phyloP scores from a whole-genome alignment of 2,329 filamentous ascomycete genomes.

The Lachnellula cervina region DNA sequence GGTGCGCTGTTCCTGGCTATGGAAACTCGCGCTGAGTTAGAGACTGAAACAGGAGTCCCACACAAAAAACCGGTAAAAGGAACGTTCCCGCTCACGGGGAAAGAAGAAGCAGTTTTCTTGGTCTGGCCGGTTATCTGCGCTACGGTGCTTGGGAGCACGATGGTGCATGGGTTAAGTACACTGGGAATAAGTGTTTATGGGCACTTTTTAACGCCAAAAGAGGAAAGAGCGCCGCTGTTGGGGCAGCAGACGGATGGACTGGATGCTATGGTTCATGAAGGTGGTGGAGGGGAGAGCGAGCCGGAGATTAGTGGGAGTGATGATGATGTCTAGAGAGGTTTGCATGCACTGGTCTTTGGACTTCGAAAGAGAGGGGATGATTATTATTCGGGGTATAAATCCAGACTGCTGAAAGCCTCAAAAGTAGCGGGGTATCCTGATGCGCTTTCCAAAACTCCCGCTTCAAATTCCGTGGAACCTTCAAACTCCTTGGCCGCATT shows the following conservation, averaged over 20 bases:
- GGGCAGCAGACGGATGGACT: constrained; percentile 46
- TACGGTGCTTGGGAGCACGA: constrained; percentile 47
- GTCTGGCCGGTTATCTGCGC: constrained; percentile 53
- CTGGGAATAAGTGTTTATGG: constrained; percentile 44
- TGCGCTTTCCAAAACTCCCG: background rate
- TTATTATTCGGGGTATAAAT: background rate
- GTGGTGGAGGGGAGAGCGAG: constrained; percentile 25
- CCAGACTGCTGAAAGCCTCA: background rate
- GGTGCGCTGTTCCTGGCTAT: constrained; percentile 53
- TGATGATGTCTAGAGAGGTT: background rate
- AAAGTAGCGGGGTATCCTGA: background rate
- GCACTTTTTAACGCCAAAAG: constrained; percentile 42
- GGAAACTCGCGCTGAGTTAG: constrained; percentile 48
- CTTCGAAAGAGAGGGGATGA: background rate
- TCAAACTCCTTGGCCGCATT: too few species aligned
- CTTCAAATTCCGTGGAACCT: too few species aligned
- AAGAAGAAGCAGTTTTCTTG: constrained; percentile 37
- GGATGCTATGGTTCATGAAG: constrained; percentile 44
- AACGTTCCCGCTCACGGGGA: constrained; percentile 27
- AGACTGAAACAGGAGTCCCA: constrained; percentile 43
- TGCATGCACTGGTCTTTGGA: background rate
- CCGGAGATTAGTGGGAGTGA: constrained; percentile 1
- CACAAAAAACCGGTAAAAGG: constrained; percentile 37
- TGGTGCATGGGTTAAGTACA: constrained; percentile 51
- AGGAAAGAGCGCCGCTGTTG: constrained; percentile 45